Percentiles rank a stretch among this genome's conserved stretches.
phyloP scores from a whole-genome alignment of 1,284 basidiomycete genomes.

The Malassezia psittaci region DNA sequence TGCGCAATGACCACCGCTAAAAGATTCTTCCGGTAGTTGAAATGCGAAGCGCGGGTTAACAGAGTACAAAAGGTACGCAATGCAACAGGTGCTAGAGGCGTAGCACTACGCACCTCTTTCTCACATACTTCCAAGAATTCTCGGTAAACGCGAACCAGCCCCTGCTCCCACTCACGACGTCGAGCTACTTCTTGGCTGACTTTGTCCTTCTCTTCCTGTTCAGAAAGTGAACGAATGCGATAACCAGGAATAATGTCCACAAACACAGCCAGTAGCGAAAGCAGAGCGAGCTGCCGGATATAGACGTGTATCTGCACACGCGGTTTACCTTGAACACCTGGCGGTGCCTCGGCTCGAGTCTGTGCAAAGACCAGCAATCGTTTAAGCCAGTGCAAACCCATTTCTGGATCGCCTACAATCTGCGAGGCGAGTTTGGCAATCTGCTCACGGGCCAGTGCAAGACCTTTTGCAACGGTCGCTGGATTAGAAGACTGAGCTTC shows the following conservation, averaged over 20 bases:
- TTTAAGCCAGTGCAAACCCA: conserved; percentile 35
- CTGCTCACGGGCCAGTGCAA: conserved; percentile 37
- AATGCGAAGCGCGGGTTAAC: conserved; percentile 73
- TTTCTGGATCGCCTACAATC: conserved; percentile 40
- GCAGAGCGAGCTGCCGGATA: conserved; percentile 74
- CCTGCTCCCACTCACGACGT: conserved; percentile 90
- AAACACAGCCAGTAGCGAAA: conserved; percentile 87
- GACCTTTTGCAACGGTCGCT: conserved; percentile 13
- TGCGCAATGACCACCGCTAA: conserved; percentile 75
- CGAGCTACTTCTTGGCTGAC: conserved; percentile 84
- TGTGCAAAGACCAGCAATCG: conserved; percentile 30
- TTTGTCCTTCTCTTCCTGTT: conserved; percentile 80
- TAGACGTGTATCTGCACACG: conserved; percentile 59
- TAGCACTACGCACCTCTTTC: conserved; percentile 60
- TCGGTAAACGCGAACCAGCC: conserved; percentile 82
- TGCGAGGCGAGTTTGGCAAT: conserved; percentile 41
- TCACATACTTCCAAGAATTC: conserved; percentile 76
- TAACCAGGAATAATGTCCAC: conserved; percentile 80
- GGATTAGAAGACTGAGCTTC: conserved; percentile 9
- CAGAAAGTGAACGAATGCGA: conserved; percentile 73
- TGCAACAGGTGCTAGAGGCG: conserved; percentile 61
- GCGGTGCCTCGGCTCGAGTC: conserved; percentile 17
- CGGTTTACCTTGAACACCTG: conserved; percentile 46
- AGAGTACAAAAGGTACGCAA: conserved; percentile 80
- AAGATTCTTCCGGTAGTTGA: conserved; percentile 92